These are phyloP conservation scores for Grammothele lineata DNA, from an alignment of 768 basidiomycete genomes.

Conservation along the genomic window DNA sequence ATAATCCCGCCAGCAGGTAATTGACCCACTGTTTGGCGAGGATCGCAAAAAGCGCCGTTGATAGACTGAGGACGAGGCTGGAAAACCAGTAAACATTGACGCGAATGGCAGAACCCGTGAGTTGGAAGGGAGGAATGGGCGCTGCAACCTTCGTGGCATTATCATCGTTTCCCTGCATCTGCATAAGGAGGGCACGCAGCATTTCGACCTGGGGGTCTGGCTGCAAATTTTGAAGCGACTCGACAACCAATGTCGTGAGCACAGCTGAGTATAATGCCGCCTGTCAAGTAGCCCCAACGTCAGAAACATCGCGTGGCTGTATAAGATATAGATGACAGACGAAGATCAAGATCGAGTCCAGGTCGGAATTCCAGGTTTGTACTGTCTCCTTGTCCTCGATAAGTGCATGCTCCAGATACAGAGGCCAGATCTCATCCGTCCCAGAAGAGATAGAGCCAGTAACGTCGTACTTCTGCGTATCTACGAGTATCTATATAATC, in stretches of 20 bases:
- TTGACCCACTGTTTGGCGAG: constrained; percentile 47
- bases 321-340: neutral
- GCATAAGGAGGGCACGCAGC: neutral
- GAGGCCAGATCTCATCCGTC: neutral
- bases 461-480: no score
- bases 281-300: constrained; percentile 9
- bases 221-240: constrained; percentile 20
- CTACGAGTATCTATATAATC: no score
- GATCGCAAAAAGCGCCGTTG: constrained; percentile 39
- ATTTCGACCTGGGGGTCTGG: constrained; percentile 18
- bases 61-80: constrained; percentile 34
- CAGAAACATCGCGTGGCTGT: neutral
- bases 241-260: constrained; percentile 26
- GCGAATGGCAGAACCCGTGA: constrained; percentile 30
- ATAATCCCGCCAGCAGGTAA: constrained; percentile 30
- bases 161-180: neutral
- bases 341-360: constrained; percentile 15
- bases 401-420: constrained; percentile 5
- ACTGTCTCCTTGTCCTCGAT: constrained; percentile 3
- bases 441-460: no score
- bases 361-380: constrained; percentile 3
- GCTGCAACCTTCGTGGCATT: neutral
- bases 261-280: constrained; percentile 29
- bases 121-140: constrained; percentile 4
- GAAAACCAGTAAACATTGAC: constrained; percentile 41